A percentile compares a stretch with the other conserved stretches of the same genome.
These are phyloP conservation scores for Phytophthora megakarya DNA, from an alignment of 352 stramenopile species.

Conservation along the genomic window DNA sequence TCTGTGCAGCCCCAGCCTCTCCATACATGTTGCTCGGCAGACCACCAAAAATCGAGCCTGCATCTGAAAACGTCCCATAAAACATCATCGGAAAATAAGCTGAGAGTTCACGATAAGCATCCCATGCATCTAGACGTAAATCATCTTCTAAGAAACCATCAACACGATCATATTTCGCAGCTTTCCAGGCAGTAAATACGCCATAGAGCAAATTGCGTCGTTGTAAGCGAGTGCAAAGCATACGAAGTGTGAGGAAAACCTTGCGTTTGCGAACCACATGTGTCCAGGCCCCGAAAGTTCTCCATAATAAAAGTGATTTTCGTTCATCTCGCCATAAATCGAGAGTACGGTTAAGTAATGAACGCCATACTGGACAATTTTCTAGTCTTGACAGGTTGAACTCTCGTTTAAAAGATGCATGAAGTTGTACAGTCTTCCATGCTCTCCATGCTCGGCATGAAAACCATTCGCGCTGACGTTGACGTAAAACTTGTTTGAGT, in stretches of 20 bases:
- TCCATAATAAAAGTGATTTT: slow-evolving; percentile 27
- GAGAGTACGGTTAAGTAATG: slow-evolving; percentile 52
- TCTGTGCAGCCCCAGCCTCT: background rate
- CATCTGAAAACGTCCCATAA: slow-evolving; percentile 61
- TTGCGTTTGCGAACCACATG: slow-evolving; percentile 51
- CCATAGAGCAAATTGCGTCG: slow-evolving; percentile 50
- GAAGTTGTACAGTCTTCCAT: slow-evolving; percentile 62
- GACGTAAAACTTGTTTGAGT: slow-evolving; percentile 34
- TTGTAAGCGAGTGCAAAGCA: slow-evolving; percentile 48
- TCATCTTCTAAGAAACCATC: slow-evolving; percentile 64
- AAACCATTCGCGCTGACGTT: slow-evolving; percentile 21
- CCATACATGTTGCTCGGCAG: slow-evolving; percentile 33
- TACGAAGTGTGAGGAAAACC: slow-evolving; percentile 50
- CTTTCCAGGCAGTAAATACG: slow-evolving; percentile 65
- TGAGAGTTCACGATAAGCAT: slow-evolving; percentile 58
- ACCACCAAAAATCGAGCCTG: slow-evolving; percentile 61
- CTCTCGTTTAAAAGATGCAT: slow-evolving; percentile 63
- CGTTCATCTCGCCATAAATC: slow-evolving; percentile 51
- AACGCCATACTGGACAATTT: slow-evolving; percentile 48
- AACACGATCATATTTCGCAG: slow-evolving; percentile 63
- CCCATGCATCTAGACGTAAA: slow-evolving; percentile 60
- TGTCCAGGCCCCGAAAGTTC: slow-evolving; percentile 53
- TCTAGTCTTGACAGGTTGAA: slow-evolving; percentile 52
- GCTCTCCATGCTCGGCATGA: slow-evolving; percentile 37
- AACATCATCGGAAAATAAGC: slow-evolving; percentile 67